Evolutionary conservation across 176 grass and related monocot genomes (phyloP).

Genomic region (Oropetium thomaeum): DNA sequence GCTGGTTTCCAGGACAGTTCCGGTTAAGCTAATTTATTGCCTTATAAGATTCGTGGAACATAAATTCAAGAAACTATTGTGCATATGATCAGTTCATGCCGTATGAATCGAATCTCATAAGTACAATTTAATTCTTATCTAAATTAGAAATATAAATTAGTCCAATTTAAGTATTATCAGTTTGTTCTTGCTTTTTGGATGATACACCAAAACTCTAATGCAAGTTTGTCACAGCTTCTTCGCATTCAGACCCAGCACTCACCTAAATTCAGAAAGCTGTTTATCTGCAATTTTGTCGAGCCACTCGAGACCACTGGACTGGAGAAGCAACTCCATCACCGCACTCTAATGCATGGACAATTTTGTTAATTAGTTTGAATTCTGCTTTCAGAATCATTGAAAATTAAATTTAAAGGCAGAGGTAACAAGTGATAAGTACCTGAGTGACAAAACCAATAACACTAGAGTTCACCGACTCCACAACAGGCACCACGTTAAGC

Average conservation of each 20-base stretch:
- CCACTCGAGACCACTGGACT: conserved; percentile 56
- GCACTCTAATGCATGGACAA: conserved; percentile 25
- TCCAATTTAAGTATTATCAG: not conserved
- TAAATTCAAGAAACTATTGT: not conserved
- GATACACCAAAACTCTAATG: not conserved
- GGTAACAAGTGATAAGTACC: conserved; percentile 17
- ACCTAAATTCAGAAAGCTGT: conserved; percentile 44
- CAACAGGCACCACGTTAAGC: conserved; percentile 52
- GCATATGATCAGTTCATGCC: not conserved
- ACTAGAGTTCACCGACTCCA: conserved; percentile 33
- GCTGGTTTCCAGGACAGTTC: not conserved
- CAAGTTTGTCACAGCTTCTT: not conserved
- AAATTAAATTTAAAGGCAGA: not conserved
- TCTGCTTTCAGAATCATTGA: not conserved
- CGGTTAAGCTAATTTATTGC: not conserved
- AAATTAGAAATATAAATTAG: not conserved
- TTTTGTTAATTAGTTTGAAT: conserved; percentile 3
- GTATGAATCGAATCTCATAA: not conserved
- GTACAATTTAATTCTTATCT: not conserved
- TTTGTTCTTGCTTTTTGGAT: not conserved
- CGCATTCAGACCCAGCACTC: not conserved
- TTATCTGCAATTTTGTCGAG: conserved; percentile 53
- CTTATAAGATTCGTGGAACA: not conserved
- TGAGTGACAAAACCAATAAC: conserved; percentile 55
- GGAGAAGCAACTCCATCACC: conserved; percentile 54